Percentiles rank a stretch among this genome's conserved stretches.
Conservation (phyloP, 1,284 basidiomycete genomes). For the Malassezia yamatoensis region DNA sequence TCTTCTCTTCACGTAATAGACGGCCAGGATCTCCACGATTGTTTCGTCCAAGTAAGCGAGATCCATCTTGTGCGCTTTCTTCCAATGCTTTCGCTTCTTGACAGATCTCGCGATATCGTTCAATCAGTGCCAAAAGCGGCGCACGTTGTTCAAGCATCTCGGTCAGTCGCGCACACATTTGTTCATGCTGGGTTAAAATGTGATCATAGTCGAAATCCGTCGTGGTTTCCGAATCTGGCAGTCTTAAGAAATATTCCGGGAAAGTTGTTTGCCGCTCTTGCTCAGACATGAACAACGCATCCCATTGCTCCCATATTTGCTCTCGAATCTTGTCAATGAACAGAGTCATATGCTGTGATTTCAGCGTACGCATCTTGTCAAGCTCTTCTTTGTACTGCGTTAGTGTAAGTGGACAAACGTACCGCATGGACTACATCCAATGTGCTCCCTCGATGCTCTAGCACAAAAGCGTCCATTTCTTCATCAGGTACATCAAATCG, state of each 20-base stretch:
- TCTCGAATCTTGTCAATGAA: constrained; percentile 73
- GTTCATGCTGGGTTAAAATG: constrained; percentile 73
- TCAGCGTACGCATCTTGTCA: constrained; percentile 76
- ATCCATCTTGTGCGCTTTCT: constrained; percentile 58
- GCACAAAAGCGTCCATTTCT: constrained; percentile 45
- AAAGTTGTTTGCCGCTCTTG: constrained; percentile 59
- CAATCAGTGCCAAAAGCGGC: constrained; percentile 64
- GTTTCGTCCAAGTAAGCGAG: constrained; percentile 52
- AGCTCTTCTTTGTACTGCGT: constrained; percentile 70
- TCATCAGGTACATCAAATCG: constrained; percentile 42
- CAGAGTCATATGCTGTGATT: constrained; percentile 71
- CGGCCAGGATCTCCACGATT: constrained; percentile 52
- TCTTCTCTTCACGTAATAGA: constrained; percentile 86
- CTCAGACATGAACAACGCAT: constrained; percentile 72
- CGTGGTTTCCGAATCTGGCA: constrained; percentile 12
- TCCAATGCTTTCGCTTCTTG: constrained; percentile 72
- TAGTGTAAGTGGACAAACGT: constrained; percentile 4
- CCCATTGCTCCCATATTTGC: constrained; percentile 74
- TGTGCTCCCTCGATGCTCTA: constrained; percentile 59
- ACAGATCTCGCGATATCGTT: constrained; percentile 83
- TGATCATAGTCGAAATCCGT: constrained; percentile 26
- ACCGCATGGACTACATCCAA: constrained; percentile 58
- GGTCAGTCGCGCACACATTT: constrained; percentile 68
- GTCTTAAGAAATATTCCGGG: constrained; percentile 25
- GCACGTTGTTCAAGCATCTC: constrained; percentile 69